phyloP scores from a whole-genome alignment of 2,329 filamentous ascomycete genomes.

The Ceratocystis eucalypticola region DNA sequence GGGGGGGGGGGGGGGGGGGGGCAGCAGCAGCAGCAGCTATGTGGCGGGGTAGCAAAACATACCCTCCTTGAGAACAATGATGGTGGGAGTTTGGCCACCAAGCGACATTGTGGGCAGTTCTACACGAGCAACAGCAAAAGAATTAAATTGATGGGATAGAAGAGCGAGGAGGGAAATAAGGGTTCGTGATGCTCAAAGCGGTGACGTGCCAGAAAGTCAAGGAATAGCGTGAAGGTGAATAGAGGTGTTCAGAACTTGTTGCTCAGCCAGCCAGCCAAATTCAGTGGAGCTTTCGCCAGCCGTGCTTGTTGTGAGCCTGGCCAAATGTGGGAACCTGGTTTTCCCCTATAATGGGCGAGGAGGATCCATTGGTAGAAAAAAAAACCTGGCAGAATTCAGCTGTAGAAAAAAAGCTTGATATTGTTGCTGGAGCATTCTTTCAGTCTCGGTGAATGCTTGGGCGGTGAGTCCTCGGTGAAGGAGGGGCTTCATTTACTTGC shows the following conservation, averaged over 20 bases:
- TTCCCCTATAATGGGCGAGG: background rate
- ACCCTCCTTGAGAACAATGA: conserved; percentile 97
- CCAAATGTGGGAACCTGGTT: conserved; percentile 6
- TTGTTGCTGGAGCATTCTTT: conserved; percentile 16
- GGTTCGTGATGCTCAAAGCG: conserved; percentile 15
- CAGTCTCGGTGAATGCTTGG: background rate
- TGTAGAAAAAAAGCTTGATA: conserved; percentile 1
- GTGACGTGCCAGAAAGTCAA: conserved; percentile 17
- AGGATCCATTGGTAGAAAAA: conserved; percentile 7
- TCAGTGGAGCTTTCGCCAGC: conserved; percentile 13
- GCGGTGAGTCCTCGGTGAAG: conserved; percentile 9
- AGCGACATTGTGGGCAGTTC: conserved; percentile 60
- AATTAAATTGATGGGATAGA: conserved; percentile 12
- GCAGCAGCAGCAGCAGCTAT: conserved; percentile 21
- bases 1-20: too few species aligned
- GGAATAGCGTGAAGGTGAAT: conserved; percentile 14
- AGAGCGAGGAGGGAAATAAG: conserved; percentile 4
- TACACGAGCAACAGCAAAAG: background rate
- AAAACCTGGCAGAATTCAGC: conserved; percentile 14
- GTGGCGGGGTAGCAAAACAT: conserved; percentile 35
- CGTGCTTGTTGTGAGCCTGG: background rate
- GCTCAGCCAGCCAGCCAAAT: background rate
- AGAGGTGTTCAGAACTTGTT: conserved; percentile 15
- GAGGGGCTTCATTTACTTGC: background rate
- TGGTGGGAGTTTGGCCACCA: conserved; percentile 92